Base-by-base conservation (phyloP, 2,329 filamentous ascomycete species). In the Fusarium hainanense region DNA sequence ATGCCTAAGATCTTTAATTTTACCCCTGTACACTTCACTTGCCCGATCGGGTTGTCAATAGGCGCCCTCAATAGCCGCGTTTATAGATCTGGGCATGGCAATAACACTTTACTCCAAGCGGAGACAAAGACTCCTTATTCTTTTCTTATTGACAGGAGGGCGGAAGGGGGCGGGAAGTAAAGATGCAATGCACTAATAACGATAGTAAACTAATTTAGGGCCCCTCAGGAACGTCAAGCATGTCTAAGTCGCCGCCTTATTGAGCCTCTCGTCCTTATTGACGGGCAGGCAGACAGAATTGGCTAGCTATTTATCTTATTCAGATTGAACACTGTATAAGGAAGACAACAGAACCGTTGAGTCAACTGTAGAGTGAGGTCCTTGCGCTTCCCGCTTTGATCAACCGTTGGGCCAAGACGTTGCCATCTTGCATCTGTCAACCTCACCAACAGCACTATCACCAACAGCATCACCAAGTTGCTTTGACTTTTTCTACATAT, bases 1-100 rank as follows among this genome's bases (percentile, higher is more conserved):
- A 37, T n/a, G 34, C 34, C 34, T n/a, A 52, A 25, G 10, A 23
- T 25, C 21, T 42, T 66, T 56, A 44, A n/a, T 18, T 32, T 18
- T 30, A 48, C 60, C 64, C 68, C 59, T 58, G 52, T 47, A 34
- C 11, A 6, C 8, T 32, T 42, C 37, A 57, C 63, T 69, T 68
- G 52, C 76, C 78, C 63, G 63, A 78, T 80, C 66, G 77, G 78
- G 71, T 34, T 62, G 44, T 79, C 75, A 80, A 80, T 80, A 80
- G 76, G 75, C 62, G 63, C 62, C 66, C 58, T 78, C 73, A 78
- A 79, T 78, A 77, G 56, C 72, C 66, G 70, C 50, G 51, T 40
- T 43, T 68, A 70, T 70, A 70, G 49, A 63, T 51, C 25, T 44
- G 44, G 34, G 42, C 58, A 49, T 54, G 43, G 60, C 60, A 44